Conservation (phyloP, 352 stramenopile species). For the Paralagenidium karlingii region DNA sequence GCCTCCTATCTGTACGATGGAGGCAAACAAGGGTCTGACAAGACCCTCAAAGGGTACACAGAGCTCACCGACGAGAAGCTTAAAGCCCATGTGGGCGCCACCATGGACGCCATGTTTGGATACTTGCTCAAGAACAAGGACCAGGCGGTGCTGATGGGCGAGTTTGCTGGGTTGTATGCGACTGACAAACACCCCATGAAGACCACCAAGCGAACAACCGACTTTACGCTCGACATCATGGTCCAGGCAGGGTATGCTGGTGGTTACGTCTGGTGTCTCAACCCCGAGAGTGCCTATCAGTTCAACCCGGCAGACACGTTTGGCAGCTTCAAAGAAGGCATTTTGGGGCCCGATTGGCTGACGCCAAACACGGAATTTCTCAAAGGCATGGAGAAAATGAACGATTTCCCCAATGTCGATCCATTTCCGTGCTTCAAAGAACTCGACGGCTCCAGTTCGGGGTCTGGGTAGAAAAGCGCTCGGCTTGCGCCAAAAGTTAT, state of each 20-base stretch:
- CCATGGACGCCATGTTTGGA: slow-evolving; percentile 60
- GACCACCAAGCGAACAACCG: slow-evolving; percentile 48
- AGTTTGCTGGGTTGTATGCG: slow-evolving; percentile 52
- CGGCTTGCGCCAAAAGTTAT: too few relatives aligned
- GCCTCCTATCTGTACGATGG: slow-evolving; percentile 48
- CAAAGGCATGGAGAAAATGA: slow-evolving; percentile 32
- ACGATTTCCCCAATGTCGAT: slow-evolving; percentile 42
- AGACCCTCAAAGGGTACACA: slow-evolving; percentile 15
- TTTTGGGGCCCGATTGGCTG: slow-evolving; percentile 55
- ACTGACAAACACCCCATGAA: slow-evolving; percentile 32
- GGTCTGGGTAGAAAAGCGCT: too few relatives aligned
- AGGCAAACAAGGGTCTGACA: slow-evolving; percentile 16
- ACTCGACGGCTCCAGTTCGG: too few relatives aligned
- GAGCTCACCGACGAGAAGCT: slow-evolving; percentile 47
- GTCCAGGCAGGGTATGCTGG: slow-evolving; percentile 33
- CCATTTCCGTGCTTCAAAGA: slow-evolving; percentile 49
- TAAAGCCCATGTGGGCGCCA: slow-evolving; percentile 37
- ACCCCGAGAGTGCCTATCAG: slow-evolving; percentile 63
- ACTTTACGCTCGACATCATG: slow-evolving; percentile 57
- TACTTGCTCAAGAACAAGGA: slow-evolving; percentile 33
- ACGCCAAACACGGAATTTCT: slow-evolving; percentile 51
- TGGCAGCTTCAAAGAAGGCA: slow-evolving; percentile 43
- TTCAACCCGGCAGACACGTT: slow-evolving; percentile 58
- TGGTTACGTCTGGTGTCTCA: slow-evolving; percentile 70
- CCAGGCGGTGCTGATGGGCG: slow-evolving; percentile 41